A percentile compares a stretch with the other conserved stretches of the same genome.
These are phyloP conservation scores for Ustilago nuda DNA, from an alignment of 1,284 basidiomycete genomes.

Conservation along the genomic window DNA sequence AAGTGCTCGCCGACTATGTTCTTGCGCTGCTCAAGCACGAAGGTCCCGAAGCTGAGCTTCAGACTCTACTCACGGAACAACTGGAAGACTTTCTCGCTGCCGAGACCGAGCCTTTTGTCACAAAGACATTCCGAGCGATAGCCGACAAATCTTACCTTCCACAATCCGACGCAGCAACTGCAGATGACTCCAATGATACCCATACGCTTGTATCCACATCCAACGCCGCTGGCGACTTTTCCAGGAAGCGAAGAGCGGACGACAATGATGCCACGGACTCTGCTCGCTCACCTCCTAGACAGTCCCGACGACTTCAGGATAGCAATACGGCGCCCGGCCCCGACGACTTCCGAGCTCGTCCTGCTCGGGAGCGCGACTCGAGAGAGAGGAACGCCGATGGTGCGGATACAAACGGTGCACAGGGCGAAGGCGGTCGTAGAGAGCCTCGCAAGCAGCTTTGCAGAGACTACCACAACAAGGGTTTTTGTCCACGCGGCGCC, in stretches of 20 bases:
- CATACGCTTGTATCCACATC: constrained; percentile 22
- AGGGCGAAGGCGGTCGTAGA: constrained; percentile 21
- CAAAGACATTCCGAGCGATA: constrained; percentile 81
- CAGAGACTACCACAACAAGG: constrained; percentile 66
- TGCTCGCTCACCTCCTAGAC: constrained; percentile 43
- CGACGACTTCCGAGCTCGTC: constrained; percentile 14
- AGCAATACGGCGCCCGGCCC: constrained; percentile 14
- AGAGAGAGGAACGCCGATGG: constrained; percentile 27
- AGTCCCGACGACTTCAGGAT: constrained; percentile 38
- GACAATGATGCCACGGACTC: constrained; percentile 39
- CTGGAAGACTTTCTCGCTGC: constrained; percentile 92
- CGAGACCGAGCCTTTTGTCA: constrained; percentile 82
- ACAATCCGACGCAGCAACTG: constrained; percentile 13
- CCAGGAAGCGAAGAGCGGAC: constrained; percentile 54
- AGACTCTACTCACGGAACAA: constrained; percentile 80
- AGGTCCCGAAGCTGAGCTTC: constrained; percentile 82
- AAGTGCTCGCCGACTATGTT: constrained; percentile 92
- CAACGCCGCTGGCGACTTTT: constrained; percentile 15
- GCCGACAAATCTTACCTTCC: constrained; percentile 54
- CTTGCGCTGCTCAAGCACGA: constrained; percentile 93
- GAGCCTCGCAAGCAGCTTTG: constrained; percentile 56
- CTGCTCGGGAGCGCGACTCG: constrained; percentile 35
- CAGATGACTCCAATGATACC: constrained; percentile 17
- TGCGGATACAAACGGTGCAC: constrained; percentile 24
- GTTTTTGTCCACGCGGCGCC: constrained; percentile 89